Evolutionary conservation across 768 basidiomycete species (phyloP), one percentile per base, ranked within the genome.

Genomic region (Boletales sp.): DNA sequence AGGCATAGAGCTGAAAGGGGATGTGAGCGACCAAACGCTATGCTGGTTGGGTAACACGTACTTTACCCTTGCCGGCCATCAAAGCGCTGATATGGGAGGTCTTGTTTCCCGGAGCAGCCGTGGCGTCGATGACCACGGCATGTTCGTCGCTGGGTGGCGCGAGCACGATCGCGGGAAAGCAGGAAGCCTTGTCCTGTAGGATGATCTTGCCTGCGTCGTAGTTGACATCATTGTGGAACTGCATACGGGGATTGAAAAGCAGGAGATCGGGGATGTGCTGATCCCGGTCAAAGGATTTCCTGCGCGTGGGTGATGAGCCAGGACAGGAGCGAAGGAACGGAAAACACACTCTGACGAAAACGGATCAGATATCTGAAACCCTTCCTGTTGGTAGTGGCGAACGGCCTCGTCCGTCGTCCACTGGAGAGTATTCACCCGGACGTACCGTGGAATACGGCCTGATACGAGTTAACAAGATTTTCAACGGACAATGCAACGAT

Each of bases 101-200:
- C 72, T 99, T 99, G 72, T 99, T 99, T 1, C 97, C 97, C 0
- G 97, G 97, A 1, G 97, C 97, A 36, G 94, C 88, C 11, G 94
- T 98, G 12, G 92, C 94, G 67, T 98, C 95, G 36, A 97, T 87
- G 29, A 93, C 89, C 41, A 78, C 73, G 47, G 72, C 68, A 37
- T 74, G 65, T 1, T 62, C 53, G 18, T 80, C 74, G 17, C 62
- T 66, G 11, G 85, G 86, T 38, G 90, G 88, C 18, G 83, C 78
- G n/a, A 99, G 81, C 7, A 97, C 80, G 51, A 83, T 73, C 0
- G 95, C 92, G 15, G 97, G 92, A 67, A 99, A 93, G 69, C 97
- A 99, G 48, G 93, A 95, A 17, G 97, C 95, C 65, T 98, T 97
- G 68, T 99, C 97, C 68, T 99, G 97, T 7, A 98, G 72, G 52